Percentiles rank a stretch among this genome's conserved stretches.
Evolutionary conservation across 2,329 filamentous ascomycete genomes (phyloP).

Genomic region (Juglanconis oblonga): DNA sequence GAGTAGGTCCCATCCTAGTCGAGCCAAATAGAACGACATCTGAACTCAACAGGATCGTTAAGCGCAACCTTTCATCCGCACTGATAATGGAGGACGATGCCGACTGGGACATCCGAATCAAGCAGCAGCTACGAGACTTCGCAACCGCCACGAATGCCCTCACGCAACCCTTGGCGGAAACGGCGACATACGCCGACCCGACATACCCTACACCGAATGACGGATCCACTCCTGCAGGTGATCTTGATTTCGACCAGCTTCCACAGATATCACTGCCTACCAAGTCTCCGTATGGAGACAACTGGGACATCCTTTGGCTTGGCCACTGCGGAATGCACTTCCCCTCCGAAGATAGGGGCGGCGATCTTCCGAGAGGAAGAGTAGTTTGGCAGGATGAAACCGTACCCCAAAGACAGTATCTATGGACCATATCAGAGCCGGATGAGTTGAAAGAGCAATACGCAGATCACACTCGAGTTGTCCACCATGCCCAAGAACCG

Average conservation of each 20-base stretch:
- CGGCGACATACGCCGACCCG: conserved; percentile 23
- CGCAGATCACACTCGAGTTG: conserved; percentile 38
- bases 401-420: conserved; percentile 29
- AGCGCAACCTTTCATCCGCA: conserved; percentile 34
- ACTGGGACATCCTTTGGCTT: conserved; percentile 53
- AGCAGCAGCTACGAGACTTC: conserved; percentile 34
- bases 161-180: conserved; percentile 20
- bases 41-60: conserved; percentile 30
- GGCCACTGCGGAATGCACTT: conserved; percentile 43
- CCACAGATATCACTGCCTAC: conserved; percentile 17
- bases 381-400: conserved; percentile 32
- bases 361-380: conserved; percentile 26
- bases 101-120: conserved; percentile 44
- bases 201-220: conserved; percentile 23
- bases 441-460: conserved; percentile 32
- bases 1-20: conserved; percentile 24
- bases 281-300: conserved; percentile 43
- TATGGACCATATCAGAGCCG: conserved; percentile 30
- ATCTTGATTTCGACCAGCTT: conserved; percentile 17
- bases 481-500: conserved; percentile 37
- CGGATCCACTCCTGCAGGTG: conserved; percentile 1
- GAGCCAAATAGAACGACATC: background rate
- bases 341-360: conserved; percentile 21
- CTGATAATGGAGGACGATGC: conserved; percentile 45
- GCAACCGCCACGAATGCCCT: conserved; percentile 22